Base-by-base conservation (phyloP, 2,329 filamentous ascomycete genomes). In the Verticillium isaacii region DNA sequence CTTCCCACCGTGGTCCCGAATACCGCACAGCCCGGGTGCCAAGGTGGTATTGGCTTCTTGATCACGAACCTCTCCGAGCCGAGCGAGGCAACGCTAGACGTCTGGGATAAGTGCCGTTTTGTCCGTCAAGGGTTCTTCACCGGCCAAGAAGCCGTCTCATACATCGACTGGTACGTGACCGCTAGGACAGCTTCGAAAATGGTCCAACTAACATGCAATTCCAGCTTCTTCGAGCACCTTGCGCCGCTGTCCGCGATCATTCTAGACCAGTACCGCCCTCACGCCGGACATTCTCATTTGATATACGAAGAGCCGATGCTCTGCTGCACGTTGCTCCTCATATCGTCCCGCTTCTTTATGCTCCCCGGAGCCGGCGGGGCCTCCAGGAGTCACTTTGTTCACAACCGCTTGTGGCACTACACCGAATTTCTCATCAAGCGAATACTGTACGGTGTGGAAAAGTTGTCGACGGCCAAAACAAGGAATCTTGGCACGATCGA, bases 51-150 rank as follows among this genome's bases (percentile, higher is more conserved):
- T 32, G 61, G 61, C 11, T 62, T 62, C 29, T 36, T n/a, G 11
- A 62, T 60, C 11, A 12, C 37, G 19, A 57, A 52, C 23, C 57
- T 69, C 5, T 69, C 68, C 1, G 63, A 68, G 19, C 65, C 68
- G 0, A 61, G 61, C 2, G 68, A 69, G 29, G 60, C 55, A 7
- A 63, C 58, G 15, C 65, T 70, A 2, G 65, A 69, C 29, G 36
- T 70, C 32, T 68, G 67, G 66, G 68, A 69, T 36, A 70, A 66
- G 54, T 66, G 67, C 45, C 66, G 68, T 2, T 68, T 70, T 12
- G 67, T 69, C 3, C 65, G 68, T 1, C 67, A 69, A 41, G 68
- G 68, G 2, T 69, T 66, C 63, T 69, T 69, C 11, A 69, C 68
- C 0, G 68, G 66, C 2, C 68, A 69, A 60, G 68, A 69, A n/a